Evolutionary conservation across 2,329 filamentous ascomycete species (phyloP).

Genomic region (Neoarthrinium moseri): DNA sequence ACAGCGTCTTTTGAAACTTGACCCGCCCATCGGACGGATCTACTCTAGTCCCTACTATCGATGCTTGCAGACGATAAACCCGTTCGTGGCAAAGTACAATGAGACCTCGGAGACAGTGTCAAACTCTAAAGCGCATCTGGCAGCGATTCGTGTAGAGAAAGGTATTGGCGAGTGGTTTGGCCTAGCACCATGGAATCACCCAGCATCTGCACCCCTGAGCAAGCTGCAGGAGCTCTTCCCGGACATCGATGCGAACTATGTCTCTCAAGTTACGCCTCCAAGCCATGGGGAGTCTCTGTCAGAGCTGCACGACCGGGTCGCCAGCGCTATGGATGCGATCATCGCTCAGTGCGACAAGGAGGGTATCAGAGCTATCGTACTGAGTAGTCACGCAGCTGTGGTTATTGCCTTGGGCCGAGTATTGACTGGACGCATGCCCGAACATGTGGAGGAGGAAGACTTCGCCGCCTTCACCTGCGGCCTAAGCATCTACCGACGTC

Average conservation of each 20-base stretch:
- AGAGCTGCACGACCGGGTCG: slow-evolving; percentile 77
- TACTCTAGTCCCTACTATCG: slow-evolving; percentile 88
- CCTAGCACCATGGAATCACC: slow-evolving; percentile 80
- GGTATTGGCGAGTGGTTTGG: slow-evolving; percentile 88
- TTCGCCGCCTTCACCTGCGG: slow-evolving; percentile 85
- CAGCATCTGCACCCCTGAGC: slow-evolving; percentile 65
- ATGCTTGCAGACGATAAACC: slow-evolving; percentile 79
- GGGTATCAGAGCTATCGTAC: slow-evolving; percentile 67
- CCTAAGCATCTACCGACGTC: slow-evolving; percentile 61
- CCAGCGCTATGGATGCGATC: slow-evolving; percentile 66
- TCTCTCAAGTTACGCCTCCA: slow-evolving; percentile 65
- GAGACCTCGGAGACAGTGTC: not conserved
- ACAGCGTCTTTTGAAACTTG: slow-evolving; percentile 56
- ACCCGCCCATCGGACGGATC: slow-evolving; percentile 67
- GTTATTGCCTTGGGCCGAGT: slow-evolving; percentile 84
- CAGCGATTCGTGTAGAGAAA: slow-evolving; percentile 51
- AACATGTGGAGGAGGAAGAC: slow-evolving; percentile 70
- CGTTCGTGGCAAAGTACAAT: slow-evolving; percentile 54
- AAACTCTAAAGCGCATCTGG: slow-evolving; percentile 20
- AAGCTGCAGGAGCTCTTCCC: slow-evolving; percentile 69
- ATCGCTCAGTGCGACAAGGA: slow-evolving; percentile 72
- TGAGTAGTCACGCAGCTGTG: slow-evolving; percentile 88
- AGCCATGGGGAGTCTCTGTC: slow-evolving; percentile 75
- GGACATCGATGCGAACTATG: slow-evolving; percentile 55
- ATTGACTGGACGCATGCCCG: slow-evolving; percentile 76